Base-by-base conservation (phyloP, 192 early-diverging fungal genomes). In the Rhizophlyctis rosea region DNA sequence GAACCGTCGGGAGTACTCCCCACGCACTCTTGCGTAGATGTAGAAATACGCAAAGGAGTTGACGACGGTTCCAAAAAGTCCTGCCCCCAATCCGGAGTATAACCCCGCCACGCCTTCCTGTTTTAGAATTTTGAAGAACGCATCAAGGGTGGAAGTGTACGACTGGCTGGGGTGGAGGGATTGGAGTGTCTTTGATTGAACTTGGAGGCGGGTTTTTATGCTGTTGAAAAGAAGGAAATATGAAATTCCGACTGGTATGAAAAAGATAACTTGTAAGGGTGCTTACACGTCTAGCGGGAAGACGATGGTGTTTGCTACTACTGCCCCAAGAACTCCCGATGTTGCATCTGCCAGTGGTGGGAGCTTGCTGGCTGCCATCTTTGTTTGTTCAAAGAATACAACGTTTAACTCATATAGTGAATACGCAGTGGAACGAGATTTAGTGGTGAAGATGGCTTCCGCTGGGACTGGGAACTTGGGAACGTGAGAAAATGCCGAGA, bases 281-380 rank as follows among this genome's bases (percentile, higher is more conserved):
- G 76, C 86, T 76, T 79, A 94, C 91, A 94, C 96, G 73, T 99
- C 96, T 27, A 98, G 85, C 14, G 96, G 96, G 76, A 96, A 99
- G 35, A 93, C 90, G 44, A 92, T 75, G 25, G 88, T 77, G 67
- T 96, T 85, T 18, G 96, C 94, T 53, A 96, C 88, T 64, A 92
- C 90, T 18, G 95, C 91, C 54, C 95, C 93, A 30, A 88, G 79
- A 9, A 95, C 87, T 14, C 96, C 96, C 16, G 96, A 87, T 35
- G 90, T 80, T 5, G 96, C 96, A 70, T 99, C 90, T 21, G 90
- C 92, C 48, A 96, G 78, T 27, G 95, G 93, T 29, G 91, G 84
- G 47, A 93, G 78, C 18, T 77, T 62, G 35, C 48, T 31, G 39
- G 7, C 39, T 13, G 39, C 7, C 39, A 44, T 44, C n/a, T n/a